A percentile compares a stretch with the other conserved stretches of the same genome.
Evolutionary conservation across 345 rosid genomes (phyloP).

Genomic region (Brassica nigra): DNA sequence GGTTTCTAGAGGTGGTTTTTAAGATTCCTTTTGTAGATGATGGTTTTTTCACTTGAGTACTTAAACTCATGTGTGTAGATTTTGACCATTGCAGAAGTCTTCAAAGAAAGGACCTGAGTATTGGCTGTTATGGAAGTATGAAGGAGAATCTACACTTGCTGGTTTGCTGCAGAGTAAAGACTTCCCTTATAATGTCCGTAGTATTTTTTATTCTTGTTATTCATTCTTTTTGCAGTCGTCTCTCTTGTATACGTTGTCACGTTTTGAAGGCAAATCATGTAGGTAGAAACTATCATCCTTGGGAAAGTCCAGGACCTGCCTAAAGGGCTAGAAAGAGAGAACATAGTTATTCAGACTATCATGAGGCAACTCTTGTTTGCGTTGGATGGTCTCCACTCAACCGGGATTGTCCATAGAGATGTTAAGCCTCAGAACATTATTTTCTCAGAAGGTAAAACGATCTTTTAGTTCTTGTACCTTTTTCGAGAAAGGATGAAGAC

Average conservation of each 20-base stretch:
- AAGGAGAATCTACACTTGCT: constrained; percentile 84
- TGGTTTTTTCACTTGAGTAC: background rate
- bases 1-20: constrained; percentile 76
- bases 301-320: constrained; percentile 78
- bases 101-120: constrained; percentile 80
- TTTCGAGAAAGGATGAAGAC: constrained; percentile 19
- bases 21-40: constrained; percentile 20
- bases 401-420: constrained; percentile 95
- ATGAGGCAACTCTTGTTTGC: constrained; percentile 90
- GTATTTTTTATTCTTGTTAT: constrained; percentile 33
- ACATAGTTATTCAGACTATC: constrained; percentile 80
- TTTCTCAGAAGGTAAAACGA: constrained; percentile 82
- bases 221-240: background rate
- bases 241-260: background rate
- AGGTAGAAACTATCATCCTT: constrained; percentile 89
- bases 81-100: constrained; percentile 55
- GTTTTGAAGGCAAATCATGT: constrained; percentile 29
- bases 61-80: background rate
- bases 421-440: constrained; percentile 92
- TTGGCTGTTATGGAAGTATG: constrained; percentile 91
- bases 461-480: constrained; percentile 13
- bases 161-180: constrained; percentile 85
- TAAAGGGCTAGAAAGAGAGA: constrained; percentile 84
- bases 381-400: constrained; percentile 95
- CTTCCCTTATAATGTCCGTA: constrained; percentile 87